Evolutionary conservation across 192 early-diverging fungal genomes (phyloP).

Genomic region (Coemansia sp.): DNA sequence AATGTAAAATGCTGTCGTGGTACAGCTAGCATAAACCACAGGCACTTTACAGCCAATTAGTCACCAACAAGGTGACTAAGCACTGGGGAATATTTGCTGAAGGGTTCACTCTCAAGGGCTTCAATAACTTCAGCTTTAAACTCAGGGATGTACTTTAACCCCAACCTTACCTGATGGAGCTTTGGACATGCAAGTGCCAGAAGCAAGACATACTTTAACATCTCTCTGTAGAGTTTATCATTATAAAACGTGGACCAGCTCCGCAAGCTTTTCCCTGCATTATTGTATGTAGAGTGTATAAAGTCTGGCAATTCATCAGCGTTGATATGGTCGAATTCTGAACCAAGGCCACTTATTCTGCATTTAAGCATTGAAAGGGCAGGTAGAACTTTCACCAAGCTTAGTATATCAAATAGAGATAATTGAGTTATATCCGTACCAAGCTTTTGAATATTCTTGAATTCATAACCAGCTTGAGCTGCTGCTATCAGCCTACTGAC

Average conservation of each 20-base stretch:
- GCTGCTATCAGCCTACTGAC: background rate
- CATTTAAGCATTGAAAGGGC: background rate
- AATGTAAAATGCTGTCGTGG: background rate
- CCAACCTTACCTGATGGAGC: background rate
- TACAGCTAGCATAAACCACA: background rate
- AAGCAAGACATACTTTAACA: background rate
- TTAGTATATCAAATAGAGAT: background rate
- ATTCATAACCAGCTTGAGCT: background rate
- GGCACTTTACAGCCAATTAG: background rate
- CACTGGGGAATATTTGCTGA: background rate
- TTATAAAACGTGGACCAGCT: background rate
- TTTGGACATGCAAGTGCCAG: background rate
- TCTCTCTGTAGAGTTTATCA: background rate
- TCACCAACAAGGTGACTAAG: background rate
- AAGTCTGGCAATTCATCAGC: background rate
- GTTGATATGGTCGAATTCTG: background rate
- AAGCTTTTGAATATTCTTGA: background rate
- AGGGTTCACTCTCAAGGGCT: background rate
- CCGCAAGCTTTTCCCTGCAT: background rate
- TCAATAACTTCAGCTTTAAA: background rate
- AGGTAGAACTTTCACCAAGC: background rate
- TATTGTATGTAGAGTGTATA: background rate
- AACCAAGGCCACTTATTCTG: background rate
- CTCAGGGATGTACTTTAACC: background rate
- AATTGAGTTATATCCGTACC: background rate